Evolutionary conservation across 106 monocot species (phyloP).

Genomic region (Acorus gramineus): DNA sequence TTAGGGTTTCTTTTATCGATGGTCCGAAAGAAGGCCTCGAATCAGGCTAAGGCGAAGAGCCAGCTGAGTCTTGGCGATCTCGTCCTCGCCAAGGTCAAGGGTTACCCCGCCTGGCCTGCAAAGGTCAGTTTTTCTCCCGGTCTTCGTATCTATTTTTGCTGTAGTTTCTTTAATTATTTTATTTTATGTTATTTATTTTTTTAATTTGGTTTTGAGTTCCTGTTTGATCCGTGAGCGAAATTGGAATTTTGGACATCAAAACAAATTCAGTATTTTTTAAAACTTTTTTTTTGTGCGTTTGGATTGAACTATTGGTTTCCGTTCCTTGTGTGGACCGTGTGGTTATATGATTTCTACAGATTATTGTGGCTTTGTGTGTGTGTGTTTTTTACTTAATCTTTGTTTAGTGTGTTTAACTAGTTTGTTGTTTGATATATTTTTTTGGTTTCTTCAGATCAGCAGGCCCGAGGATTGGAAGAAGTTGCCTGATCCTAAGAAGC

Average conservation of each 20-base stretch:
- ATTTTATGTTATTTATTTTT: background rate
- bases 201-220: background rate
- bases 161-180: background rate
- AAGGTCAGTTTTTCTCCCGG: conserved; percentile 16
- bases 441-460: conserved; percentile 24
- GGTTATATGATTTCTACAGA: background rate
- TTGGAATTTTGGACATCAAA: too few relatives aligned
- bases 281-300: too few relatives aligned
- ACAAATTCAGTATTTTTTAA: too few relatives aligned
- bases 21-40: conserved; percentile 5
- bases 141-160: background rate
- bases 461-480: conserved; percentile 26
- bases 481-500: conserved; percentile 32
- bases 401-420: background rate
- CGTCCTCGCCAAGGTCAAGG: conserved; percentile 50
- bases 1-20: too few relatives aligned
- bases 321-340: too few relatives aligned
- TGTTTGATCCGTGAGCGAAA: too few relatives aligned
- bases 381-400: background rate
- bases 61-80: conserved; percentile 34
- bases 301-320: too few relatives aligned
- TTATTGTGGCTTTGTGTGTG: background rate
- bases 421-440: background rate
- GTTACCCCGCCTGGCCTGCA: conserved; percentile 42
- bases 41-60: conserved; percentile 12